Conservation (phyloP, 148 eudicot species). For the Fagopyrum tataricum region DNA sequence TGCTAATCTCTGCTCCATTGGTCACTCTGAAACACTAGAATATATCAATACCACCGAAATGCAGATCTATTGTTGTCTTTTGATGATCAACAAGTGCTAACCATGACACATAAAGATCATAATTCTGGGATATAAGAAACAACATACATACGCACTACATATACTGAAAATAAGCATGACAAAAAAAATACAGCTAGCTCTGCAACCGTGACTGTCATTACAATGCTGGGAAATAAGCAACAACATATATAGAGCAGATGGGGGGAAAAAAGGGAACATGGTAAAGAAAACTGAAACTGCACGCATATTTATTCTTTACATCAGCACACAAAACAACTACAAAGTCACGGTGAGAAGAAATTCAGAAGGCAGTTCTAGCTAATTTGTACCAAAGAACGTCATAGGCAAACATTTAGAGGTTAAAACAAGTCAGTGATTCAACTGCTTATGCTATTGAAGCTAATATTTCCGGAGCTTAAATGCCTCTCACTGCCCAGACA, state of each 20-base stretch:
- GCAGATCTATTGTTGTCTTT: background rate
- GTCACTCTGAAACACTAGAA: background rate
- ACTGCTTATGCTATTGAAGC: background rate
- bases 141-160: background rate
- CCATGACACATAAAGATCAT: background rate
- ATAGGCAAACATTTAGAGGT: background rate
- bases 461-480: background rate
- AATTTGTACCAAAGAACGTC: background rate
- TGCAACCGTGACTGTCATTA: background rate
- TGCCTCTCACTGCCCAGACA: background rate
- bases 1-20: conserved; percentile 79
- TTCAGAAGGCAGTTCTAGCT: background rate
- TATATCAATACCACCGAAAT: background rate
- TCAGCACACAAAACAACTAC: background rate
- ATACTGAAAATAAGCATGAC: background rate
- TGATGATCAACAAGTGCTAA: background rate
- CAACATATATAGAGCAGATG: background rate
- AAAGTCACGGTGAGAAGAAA: background rate
- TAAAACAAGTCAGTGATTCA: background rate
- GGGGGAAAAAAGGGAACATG: background rate
- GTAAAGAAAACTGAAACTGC: background rate
- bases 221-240: too few species aligned
- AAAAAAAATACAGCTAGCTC: background rate
- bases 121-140: background rate
- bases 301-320: background rate